These are phyloP conservation scores for Mrakia frigida DNA, from an alignment of 768 basidiomycete genomes.

Conservation along the genomic window DNA sequence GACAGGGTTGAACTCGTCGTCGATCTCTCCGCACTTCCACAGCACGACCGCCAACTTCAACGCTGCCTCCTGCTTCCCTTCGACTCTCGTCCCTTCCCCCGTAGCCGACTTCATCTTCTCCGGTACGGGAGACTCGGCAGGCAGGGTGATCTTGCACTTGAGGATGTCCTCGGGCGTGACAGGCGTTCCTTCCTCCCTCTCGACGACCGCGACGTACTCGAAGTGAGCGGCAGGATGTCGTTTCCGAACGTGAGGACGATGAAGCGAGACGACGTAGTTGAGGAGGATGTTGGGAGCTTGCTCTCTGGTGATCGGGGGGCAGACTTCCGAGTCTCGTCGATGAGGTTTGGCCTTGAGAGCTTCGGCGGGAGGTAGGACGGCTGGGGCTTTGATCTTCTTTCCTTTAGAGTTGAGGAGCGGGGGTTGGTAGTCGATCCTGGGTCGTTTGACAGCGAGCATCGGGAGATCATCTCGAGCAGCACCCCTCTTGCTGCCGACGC, in stretches of 20 bases:
- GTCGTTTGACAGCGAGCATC: neutral
- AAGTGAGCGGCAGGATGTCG: slow-evolving; percentile 1
- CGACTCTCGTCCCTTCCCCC: neutral
- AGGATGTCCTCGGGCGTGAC: neutral
- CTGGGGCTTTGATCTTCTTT: neutral
- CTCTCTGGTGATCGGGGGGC: neutral
- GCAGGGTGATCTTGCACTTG: slow-evolving; percentile 21
- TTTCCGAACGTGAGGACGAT: slow-evolving; percentile 12
- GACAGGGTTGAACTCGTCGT: slow-evolving; percentile 19
- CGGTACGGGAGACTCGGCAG: slow-evolving; percentile 11
- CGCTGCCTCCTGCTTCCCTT: slow-evolving; percentile 15
- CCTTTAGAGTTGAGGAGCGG: neutral
- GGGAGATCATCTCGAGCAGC: neutral
- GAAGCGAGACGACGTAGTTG: slow-evolving; percentile 18
- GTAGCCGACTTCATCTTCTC: neutral
- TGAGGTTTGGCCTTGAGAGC: neutral
- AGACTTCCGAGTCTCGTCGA: neutral
- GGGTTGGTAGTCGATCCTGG: neutral
- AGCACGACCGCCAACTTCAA: slow-evolving; percentile 4
- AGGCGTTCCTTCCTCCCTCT: neutral
- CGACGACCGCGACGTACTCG: neutral
- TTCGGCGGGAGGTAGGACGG: neutral
- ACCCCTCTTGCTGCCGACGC: neutral
- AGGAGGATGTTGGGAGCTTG: slow-evolving; percentile 16
- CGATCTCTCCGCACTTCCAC: slow-evolving; percentile 27